These are phyloP conservation scores for Fusarium torulosum DNA, from an alignment of 2,329 filamentous ascomycete species.

Conservation along the genomic window DNA sequence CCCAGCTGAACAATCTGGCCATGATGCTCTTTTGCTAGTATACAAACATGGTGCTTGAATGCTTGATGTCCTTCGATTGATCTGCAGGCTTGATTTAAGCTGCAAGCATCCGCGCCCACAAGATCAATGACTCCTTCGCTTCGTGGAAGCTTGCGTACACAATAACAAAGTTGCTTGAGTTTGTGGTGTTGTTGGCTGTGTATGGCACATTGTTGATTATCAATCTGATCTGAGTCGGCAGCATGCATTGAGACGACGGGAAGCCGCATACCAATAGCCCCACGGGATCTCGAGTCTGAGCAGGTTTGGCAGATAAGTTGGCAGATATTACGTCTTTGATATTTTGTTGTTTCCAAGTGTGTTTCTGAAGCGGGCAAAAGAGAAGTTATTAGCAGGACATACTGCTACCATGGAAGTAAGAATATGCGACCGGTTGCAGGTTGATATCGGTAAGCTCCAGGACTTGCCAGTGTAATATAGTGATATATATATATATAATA, in stretches of 20 bases:
- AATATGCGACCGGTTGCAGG: background rate
- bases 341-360: background rate
- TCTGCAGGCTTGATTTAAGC: background rate
- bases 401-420: background rate
- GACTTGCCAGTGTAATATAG: background rate
- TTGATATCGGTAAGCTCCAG: background rate
- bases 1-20: slow-evolving; percentile 10
- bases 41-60: background rate
- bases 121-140: slow-evolving; percentile 8
- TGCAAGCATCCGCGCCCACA: slow-evolving; percentile 28
- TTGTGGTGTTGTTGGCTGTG: background rate
- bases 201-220: background rate
- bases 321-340: background rate
- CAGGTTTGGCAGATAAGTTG: background rate
- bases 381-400: background rate
- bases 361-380: background rate
- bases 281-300: slow-evolving; percentile 3
- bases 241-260: slow-evolving; percentile 5
- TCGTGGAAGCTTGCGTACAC: slow-evolving; percentile 3
- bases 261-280: slow-evolving; percentile 7
- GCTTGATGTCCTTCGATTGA: background rate
- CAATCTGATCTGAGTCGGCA: background rate
- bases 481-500: background rate
- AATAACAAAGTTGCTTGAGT: background rate
- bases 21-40: background rate